Evolutionary conservation across 495 filamentous ascomycete genomes (phyloP).

Genomic region (Tuber microsphaerosporum): DNA sequence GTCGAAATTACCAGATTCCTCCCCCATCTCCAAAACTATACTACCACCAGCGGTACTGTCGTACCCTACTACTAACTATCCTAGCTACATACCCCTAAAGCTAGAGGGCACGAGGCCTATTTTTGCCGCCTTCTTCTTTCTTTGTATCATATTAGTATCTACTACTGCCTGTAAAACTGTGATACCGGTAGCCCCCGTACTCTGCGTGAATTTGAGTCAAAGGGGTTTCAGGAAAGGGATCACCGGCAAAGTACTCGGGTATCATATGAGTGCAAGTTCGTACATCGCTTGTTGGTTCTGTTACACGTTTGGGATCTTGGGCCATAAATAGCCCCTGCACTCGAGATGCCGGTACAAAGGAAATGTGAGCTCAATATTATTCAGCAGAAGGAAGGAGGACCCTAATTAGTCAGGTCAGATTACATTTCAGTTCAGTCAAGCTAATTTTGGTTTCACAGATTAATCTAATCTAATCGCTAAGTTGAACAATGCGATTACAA

Average conservation of each 20-base stretch:
- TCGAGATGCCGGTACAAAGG: background rate
- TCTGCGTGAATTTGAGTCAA: background rate
- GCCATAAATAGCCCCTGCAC: background rate
- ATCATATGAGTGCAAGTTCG: background rate
- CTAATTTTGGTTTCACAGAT: no score
- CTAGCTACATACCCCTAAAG: background rate
- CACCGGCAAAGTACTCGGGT: background rate
- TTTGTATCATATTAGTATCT: background rate
- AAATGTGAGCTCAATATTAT: background rate
- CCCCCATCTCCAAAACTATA: background rate
- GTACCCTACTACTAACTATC: background rate
- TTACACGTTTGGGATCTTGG: background rate
- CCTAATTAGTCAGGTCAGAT: background rate
- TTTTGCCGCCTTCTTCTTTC: background rate
- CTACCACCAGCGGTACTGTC: background rate
- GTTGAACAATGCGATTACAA: background rate
- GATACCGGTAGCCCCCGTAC: background rate
- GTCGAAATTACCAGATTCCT: background rate
- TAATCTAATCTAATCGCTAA: background rate
- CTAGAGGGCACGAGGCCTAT: background rate
- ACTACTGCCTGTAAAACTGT: background rate
- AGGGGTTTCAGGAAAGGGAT: background rate
- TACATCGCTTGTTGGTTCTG: background rate
- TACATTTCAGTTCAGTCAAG: background rate
- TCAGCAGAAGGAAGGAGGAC: background rate